Evolutionary conservation across 1,284 basidiomycete species (phyloP), one percentile per base, ranked within the genome.

Genomic region (Cerrena zonata): DNA sequence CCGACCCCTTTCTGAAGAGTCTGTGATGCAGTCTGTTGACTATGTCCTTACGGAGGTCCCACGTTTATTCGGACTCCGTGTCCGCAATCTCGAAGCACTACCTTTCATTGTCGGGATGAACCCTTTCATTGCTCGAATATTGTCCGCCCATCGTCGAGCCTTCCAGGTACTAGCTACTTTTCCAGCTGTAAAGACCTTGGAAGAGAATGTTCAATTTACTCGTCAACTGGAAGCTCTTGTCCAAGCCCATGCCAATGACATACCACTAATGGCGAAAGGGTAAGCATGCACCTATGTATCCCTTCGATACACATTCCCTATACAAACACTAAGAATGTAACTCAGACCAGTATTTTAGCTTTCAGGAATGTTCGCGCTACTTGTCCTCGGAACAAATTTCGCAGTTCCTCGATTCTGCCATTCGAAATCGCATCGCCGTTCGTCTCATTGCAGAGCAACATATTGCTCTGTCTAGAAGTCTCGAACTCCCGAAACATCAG

Each of bases 391-490:
- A 76, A 21, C 82, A 89, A 58, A 85, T 92, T 53, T 84, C 79
- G 61, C 74, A 76, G 45, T 95, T 94, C 65, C 70, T 95, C 26
- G 88, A 95, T 62, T 82, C 83, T 22, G 85, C 90, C 18, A 93
- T 95, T 60, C 84, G 86, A 26, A 91, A 85, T 59, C 82, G 92
- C 40, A 92, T 94, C 51, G 89, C 89, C 26, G 85, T 94, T 25
- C 85, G 92, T 18, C 73, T 95, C 48, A 92, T 94, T 56, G 93
- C 91, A 39, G 92, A 95, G 64, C 93, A 95, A 63, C 93, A 95
- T 63, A 86, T 95, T 37, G 84, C 90, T 1, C 74, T 94, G 19
- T 88, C 89, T 2, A 78, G 78, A 47, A 82, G 83, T 1, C 66
- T 90, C 47, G 62, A 68, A 27, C 47, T 72, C 42, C 64, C 71